Conservation (phyloP, 148 eudicot genomes). For the Vaccinium corymbosum region DNA sequence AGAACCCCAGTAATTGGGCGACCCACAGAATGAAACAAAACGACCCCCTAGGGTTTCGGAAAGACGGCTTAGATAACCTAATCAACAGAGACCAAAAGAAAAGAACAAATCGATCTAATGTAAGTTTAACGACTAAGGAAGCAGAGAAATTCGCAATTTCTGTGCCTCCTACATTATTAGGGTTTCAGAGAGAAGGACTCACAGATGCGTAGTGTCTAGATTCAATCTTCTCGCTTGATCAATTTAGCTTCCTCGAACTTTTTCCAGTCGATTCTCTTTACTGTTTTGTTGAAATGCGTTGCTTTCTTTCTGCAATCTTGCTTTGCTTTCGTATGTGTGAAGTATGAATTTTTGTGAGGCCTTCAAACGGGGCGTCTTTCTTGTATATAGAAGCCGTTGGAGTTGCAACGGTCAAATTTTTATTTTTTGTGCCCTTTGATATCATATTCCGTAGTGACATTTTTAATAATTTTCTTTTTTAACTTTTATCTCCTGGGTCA, state of each 20-base stretch:
- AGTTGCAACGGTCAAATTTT: background rate
- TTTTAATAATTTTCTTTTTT: no score
- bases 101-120: background rate
- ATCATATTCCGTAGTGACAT: background rate
- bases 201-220: background rate
- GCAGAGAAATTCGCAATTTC: background rate
- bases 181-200: conserved; percentile 11
- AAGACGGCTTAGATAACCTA: background rate
- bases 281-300: background rate
- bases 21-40: background rate
- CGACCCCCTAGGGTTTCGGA: background rate
- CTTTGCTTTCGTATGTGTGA: background rate
- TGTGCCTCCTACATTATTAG: background rate
- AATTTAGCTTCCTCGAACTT: background rate
- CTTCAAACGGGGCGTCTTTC: background rate
- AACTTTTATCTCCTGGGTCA: no score
- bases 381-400: background rate
- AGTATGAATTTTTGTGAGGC: background rate
- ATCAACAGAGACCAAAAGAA: background rate
- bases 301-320: background rate
- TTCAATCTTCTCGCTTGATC: background rate
- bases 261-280: background rate
- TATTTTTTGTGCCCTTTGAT: background rate
- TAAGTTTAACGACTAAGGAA: background rate
- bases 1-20: background rate